A percentile compares a stretch with the other conserved stretches of the same genome.
Evolutionary conservation across 23 red algal genomes (phyloP).

Genomic region (Agarophyton chilense): DNA sequence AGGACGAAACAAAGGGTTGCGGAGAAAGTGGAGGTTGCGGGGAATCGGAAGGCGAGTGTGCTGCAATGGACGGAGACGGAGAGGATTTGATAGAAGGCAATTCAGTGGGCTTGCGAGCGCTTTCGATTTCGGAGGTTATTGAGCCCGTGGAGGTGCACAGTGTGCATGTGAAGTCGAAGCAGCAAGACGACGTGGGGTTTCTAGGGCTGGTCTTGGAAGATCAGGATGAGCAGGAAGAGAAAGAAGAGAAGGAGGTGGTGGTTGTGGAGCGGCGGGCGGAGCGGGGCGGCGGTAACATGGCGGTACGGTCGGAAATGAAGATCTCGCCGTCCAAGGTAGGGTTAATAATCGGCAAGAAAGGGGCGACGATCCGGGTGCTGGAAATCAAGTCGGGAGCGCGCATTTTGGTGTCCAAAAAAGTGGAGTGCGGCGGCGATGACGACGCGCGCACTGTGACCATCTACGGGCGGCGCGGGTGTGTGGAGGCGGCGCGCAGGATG

Average conservation of each 20-base stretch:
- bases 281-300: neutral
- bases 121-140: neutral
- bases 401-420: constrained; percentile 64
- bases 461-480: neutral
- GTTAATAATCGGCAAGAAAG: constrained; percentile 76
- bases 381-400: constrained; percentile 77
- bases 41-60: neutral
- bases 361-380: constrained; percentile 81
- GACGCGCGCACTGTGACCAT: constrained; percentile 1
- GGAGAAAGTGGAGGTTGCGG: neutral
- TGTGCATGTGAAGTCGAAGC: too few relatives aligned
- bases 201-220: too few relatives aligned
- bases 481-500: neutral
- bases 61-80: neutral
- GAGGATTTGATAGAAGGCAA: neutral
- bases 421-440: constrained; percentile 41
- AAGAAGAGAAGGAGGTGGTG: neutral
- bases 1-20: neutral
- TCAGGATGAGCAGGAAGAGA: neutral
- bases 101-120: neutral
- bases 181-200: neutral
- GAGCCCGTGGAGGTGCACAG: too few relatives aligned
- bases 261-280: neutral
- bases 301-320: constrained; percentile 24
- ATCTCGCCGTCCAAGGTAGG: constrained; percentile 82